These are phyloP conservation scores for Candida frijolesensis DNA, from an alignment of 1,139 yeast species.

Conservation along the genomic window DNA sequence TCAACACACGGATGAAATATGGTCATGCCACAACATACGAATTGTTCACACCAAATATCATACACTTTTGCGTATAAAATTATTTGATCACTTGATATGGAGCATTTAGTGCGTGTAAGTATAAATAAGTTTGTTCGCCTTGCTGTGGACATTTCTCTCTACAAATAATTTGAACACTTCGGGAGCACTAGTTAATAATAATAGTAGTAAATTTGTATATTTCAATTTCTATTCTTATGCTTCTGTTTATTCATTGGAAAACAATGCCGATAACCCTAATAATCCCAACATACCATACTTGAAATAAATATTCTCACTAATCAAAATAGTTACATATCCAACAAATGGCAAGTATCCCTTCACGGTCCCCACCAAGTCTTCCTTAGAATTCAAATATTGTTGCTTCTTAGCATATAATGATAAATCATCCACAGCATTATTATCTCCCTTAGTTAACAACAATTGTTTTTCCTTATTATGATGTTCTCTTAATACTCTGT, in stretches of 20 bases:
- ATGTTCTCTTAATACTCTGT: constrained; percentile 87
- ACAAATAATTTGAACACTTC: too few species aligned
- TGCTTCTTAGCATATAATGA: constrained; percentile 80
- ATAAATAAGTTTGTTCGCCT: too few species aligned
- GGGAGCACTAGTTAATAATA: background rate
- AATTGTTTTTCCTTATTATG: constrained; percentile 61
- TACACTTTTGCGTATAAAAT: too few species aligned
- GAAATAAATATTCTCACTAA: constrained; percentile 85
- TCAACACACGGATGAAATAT: too few species aligned
- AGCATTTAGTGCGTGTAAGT: too few species aligned
- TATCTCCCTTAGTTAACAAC: constrained; percentile 93
- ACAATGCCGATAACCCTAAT: constrained; percentile 59
- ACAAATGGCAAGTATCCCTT: constrained; percentile 88
- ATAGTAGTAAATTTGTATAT: background rate
- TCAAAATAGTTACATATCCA: constrained; percentile 88
- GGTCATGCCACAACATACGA: too few species aligned
- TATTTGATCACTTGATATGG: too few species aligned
- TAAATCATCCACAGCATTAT: constrained; percentile 89
- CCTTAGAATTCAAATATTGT: constrained; percentile 70
- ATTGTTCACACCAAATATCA: too few species aligned
- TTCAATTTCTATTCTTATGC: background rate
- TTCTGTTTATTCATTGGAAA: constrained; percentile 40
- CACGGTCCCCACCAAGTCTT: constrained; percentile 87
- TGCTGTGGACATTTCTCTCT: too few species aligned
- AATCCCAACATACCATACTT: constrained; percentile 71